These are phyloP conservation scores for Drechslerella stenobrocha DNA, from an alignment of 2,329 filamentous ascomycete genomes.

Conservation along the genomic window DNA sequence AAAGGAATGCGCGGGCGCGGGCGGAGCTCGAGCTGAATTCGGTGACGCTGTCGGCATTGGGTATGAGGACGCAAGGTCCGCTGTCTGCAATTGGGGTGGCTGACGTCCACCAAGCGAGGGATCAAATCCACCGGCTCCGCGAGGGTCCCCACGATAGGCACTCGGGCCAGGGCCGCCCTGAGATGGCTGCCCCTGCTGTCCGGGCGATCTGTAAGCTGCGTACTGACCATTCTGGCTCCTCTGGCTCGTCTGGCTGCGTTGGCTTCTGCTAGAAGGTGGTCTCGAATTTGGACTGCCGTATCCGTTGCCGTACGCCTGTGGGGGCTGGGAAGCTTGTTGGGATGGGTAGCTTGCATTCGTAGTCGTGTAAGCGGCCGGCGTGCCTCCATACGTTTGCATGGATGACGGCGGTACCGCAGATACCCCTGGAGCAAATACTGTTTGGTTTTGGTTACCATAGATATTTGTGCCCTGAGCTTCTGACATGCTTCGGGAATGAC, in stretches of 20 bases:
- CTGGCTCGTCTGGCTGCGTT: conserved; percentile 25
- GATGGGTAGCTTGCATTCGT: conserved; percentile 5
- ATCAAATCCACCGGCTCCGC: conserved; percentile 37
- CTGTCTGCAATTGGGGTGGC: conserved; percentile 36
- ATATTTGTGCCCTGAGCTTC: conserved; percentile 35
- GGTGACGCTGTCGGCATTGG: conserved; percentile 33
- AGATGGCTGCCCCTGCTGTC: conserved; percentile 7
- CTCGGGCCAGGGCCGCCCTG: conserved; percentile 15
- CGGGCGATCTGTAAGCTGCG: too few relatives aligned
- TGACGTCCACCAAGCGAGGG: conserved; percentile 34
- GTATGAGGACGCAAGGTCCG: conserved; percentile 20
- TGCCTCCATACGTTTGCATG: neutral
- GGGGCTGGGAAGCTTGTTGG: conserved; percentile 4
- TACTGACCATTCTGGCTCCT: conserved; percentile 13
- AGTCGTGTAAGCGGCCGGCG: neutral
- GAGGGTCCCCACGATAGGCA: conserved; percentile 33
- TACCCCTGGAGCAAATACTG: conserved; percentile 2
- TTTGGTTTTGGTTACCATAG: conserved; percentile 7
- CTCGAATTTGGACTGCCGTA: conserved; percentile 37
- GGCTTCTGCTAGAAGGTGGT: conserved; percentile 37
- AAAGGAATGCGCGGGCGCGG: conserved; percentile 45
- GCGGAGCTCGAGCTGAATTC: conserved; percentile 29
- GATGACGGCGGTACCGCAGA: conserved; percentile 12
- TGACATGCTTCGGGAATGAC: conserved; percentile 42
- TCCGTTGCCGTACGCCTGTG: conserved; percentile 13